These are phyloP conservation scores for Orobanche coerulescens DNA, from an alignment of 257 asterid genomes.

Conservation along the genomic window DNA sequence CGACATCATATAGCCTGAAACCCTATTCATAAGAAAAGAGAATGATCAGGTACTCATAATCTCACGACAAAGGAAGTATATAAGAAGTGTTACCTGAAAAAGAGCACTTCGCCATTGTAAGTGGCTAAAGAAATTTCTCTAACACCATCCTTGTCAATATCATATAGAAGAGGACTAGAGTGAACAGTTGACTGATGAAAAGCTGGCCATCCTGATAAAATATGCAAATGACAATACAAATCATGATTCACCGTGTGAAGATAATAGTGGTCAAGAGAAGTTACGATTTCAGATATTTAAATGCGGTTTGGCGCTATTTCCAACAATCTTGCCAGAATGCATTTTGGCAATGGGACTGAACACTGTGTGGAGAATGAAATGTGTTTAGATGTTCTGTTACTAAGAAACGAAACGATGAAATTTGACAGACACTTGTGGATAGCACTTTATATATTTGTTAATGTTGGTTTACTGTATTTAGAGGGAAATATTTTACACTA, in stretches of 20 bases:
- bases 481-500: not conserved
- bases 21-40: conserved; percentile 37
- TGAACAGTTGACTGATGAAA: conserved; percentile 98
- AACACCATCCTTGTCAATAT: conserved; percentile 97
- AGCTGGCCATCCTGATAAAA: conserved; percentile 91
- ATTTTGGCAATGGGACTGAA: not conserved
- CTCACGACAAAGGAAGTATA: not conserved
- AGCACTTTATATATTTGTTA: no score
- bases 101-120: conserved; percentile 92
- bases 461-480: no score
- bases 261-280: not conserved
- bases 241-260: conserved; percentile 6
- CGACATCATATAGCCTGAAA: conserved; percentile 89
- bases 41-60: conserved; percentile 8
- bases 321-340: not conserved
- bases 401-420: no score
- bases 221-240: conserved; percentile 17
- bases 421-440: no score
- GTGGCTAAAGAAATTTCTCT: conserved; percentile 94
- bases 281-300: no score
- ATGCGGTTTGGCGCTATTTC: not conserved
- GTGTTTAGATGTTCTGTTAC: not conserved
- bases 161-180: conserved; percentile 88
- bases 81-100: conserved; percentile 65
- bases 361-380: not conserved